Evolutionary conservation across 768 basidiomycete genomes (phyloP).

Genomic region (Leucocoprinus birnbaumii): DNA sequence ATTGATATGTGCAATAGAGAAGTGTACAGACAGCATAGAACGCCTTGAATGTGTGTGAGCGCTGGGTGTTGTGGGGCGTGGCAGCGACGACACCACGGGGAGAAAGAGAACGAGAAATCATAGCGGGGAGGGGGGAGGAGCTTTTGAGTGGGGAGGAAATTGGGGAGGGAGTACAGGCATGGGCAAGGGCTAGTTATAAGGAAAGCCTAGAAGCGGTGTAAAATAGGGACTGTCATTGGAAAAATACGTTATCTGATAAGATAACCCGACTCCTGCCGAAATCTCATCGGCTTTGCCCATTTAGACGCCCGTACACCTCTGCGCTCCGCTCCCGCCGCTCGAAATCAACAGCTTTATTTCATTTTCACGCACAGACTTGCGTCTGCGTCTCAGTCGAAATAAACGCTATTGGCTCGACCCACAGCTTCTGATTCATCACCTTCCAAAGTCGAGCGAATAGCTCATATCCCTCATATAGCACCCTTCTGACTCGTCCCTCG

Average conservation of each 20-base stretch:
- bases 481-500: neutral
- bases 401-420: constrained; percentile 9
- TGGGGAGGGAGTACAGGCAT: constrained; percentile 25
- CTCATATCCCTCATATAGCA: constrained; percentile 15
- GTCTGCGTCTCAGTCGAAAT: constrained; percentile 11
- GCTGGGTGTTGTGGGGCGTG: constrained; percentile 30
- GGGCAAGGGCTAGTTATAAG: constrained; percentile 30
- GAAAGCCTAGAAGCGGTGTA: constrained; percentile 19
- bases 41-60: constrained; percentile 42
- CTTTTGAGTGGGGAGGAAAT: constrained; percentile 3
- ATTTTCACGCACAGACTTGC: constrained; percentile 1
- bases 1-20: constrained; percentile 6
- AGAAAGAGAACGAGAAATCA: constrained; percentile 34
- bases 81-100: constrained; percentile 22
- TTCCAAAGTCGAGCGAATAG: constrained; percentile 10
- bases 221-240: constrained; percentile 15
- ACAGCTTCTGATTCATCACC: constrained; percentile 6
- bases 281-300: constrained; percentile 13
- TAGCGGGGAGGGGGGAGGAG: constrained; percentile 16
- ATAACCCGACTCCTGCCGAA: constrained; percentile 15
- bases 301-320: neutral
- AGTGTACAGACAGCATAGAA: constrained; percentile 50
- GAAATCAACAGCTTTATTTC: constrained; percentile 6
- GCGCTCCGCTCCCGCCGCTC: constrained; percentile 14
- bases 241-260: constrained; percentile 26